Percentiles rank a stretch among this genome's conserved stretches.
These are phyloP conservation scores for Beauveria pseudobassiana DNA, from an alignment of 2,329 filamentous ascomycete species.

Conservation along the genomic window DNA sequence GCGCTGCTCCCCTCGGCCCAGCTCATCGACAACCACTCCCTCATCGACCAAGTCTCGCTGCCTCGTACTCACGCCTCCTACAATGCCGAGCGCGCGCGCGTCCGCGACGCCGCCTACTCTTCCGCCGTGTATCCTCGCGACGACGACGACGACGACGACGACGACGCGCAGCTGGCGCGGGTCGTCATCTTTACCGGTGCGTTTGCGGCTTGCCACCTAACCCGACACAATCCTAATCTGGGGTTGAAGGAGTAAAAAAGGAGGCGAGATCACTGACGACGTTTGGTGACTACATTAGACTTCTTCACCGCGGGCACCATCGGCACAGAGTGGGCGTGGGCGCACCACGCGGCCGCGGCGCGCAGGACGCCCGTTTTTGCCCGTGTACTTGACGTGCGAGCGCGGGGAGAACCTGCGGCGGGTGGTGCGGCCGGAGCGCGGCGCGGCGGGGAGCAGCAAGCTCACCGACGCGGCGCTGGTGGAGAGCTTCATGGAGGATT, in stretches of 20 bases:
- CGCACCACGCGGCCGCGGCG: conserved; percentile 18
- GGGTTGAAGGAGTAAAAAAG: not conserved
- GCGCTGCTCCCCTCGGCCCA: conserved; percentile 19
- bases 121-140: conserved; percentile 7
- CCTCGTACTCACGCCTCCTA: conserved; percentile 17
- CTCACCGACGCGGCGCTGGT: conserved; percentile 18
- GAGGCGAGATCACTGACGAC: not conserved
- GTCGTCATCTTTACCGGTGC: conserved; percentile 21
- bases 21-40: conserved; percentile 23
- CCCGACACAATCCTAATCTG: not conserved
- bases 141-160: conserved; percentile 13
- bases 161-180: conserved; percentile 13
- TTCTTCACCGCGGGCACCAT: conserved; percentile 9
- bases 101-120: conserved; percentile 10
- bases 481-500: conserved; percentile 15
- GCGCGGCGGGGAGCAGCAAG: conserved; percentile 14
- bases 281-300: not conserved
- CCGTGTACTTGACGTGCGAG: conserved; percentile 21
- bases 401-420: conserved; percentile 21
- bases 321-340: conserved; percentile 11
- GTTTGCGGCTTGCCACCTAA: not conserved
- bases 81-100: conserved; percentile 14
- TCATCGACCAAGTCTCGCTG: conserved; percentile 20
- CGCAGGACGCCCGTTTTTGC: conserved; percentile 19
- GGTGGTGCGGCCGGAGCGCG: conserved; percentile 9